Base-by-base conservation (phyloP, 2,329 filamentous ascomycete species). In the Sporothrix curviconia region DNA sequence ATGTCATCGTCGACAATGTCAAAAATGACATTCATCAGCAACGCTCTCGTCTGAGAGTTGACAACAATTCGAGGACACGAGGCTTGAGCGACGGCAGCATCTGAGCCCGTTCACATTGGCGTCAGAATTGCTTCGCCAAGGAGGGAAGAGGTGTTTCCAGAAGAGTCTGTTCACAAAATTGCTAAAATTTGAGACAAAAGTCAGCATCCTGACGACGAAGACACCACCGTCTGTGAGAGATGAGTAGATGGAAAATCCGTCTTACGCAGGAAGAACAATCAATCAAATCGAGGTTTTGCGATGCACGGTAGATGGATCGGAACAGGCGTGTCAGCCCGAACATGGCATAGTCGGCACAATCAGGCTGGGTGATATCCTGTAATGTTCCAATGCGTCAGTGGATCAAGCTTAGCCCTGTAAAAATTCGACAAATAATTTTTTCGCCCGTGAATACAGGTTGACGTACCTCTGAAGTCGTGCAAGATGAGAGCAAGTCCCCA, bases 111-210 rank as follows among this genome's bases (percentile, higher is more conserved):
- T n/a, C 3, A 19, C 44, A 24, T 43, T 43, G 43, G 59, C 69
- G 28, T 64, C 67, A 59, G 55, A 65, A 60, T 30, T 60, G 14
- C 62, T 62, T 25, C 61, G 67, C 62, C 70, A 68, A 1, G 77
- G 74, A 0, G 87, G 86, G 63, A 90, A 90, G 0, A 91, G 72
- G 64, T 87, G 85, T 56, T 74, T 79, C 66, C 77, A 80, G 63
- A 90, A 82, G 1, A 91, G 67, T 3, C 71, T 70, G 53, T 75
- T 72, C 9, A 77, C 74, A 47, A 74, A 68, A 19, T 62, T 59
- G 4, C 62, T 64, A 4, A 22, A 17, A 30, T n/a, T n/a, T n/a
- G n/a, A n/a, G n/a, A n/a, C n/a, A n/a, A n/a, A n/a, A n/a, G n/a
- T n/a, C n/a, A n/a, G n/a, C n/a, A n/a, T n/a, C n/a, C n/a, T n/a